phyloP scores from a whole-genome alignment of 805 yeast genomes.

The Candida golubevii region DNA sequence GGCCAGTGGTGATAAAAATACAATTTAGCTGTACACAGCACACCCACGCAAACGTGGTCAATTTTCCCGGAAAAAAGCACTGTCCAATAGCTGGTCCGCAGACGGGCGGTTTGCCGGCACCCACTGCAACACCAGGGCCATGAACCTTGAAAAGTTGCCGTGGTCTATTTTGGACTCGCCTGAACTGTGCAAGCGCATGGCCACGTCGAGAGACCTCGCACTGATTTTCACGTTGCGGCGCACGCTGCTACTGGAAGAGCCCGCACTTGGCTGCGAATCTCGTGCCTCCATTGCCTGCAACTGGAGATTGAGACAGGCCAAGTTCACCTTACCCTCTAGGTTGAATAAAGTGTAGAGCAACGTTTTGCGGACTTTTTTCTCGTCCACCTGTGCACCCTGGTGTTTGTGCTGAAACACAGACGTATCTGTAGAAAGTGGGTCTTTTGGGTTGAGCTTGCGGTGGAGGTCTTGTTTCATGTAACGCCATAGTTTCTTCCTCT shows the following conservation, averaged over 20 bases:
- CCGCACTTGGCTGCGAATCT: neutral
- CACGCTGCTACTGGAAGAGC: slow-evolving; percentile 4
- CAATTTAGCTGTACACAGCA: no score
- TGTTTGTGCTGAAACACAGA: slow-evolving; percentile 3
- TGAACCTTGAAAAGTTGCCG: slow-evolving; percentile 23
- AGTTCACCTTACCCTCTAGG: slow-evolving; percentile 34
- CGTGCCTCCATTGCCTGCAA: slow-evolving; percentile 14
- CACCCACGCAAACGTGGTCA: neutral
- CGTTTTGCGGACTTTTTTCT: slow-evolving; percentile 30
- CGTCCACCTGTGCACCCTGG: slow-evolving; percentile 19
- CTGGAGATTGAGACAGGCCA: slow-evolving; percentile 29
- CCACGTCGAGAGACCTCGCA: slow-evolving; percentile 29
- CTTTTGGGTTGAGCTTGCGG: slow-evolving; percentile 6
- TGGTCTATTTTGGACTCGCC: slow-evolving; percentile 12
- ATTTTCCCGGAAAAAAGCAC: slow-evolving; percentile 5
- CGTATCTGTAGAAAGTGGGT: slow-evolving; percentile 11
- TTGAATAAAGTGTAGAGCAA: slow-evolving; percentile 37
- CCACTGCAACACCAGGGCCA: slow-evolving; percentile 34
- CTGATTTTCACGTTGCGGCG: slow-evolving; percentile 25
- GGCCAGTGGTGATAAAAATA: no score
- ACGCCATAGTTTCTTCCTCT: slow-evolving; percentile 34
- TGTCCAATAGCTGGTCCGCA: slow-evolving; percentile 7
- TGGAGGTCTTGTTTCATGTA: slow-evolving; percentile 15
- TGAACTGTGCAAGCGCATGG: slow-evolving; percentile 20
- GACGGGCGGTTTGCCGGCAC: slow-evolving; percentile 20